Evolutionary conservation across 805 yeast species (phyloP).

Genomic region (Candida boleticola): DNA sequence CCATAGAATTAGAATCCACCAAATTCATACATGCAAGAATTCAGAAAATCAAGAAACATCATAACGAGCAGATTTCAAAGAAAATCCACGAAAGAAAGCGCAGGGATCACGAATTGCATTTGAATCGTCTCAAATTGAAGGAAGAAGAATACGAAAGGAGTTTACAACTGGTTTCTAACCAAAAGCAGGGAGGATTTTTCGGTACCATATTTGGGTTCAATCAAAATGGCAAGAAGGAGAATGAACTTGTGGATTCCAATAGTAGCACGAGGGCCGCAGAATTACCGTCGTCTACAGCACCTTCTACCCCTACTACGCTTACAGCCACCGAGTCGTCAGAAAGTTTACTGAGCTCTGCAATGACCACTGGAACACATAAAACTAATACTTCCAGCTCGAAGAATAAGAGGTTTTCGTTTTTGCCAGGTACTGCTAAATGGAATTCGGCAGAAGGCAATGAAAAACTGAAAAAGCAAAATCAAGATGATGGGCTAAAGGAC

Average conservation of each 20-base stretch:
- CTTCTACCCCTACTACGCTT: neutral
- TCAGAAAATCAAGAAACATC: conserved; percentile 36
- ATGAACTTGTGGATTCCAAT: neutral
- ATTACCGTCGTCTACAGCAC: neutral
- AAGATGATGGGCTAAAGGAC: too few species aligned
- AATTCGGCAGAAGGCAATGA: neutral
- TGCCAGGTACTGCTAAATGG: neutral
- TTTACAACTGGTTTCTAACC: neutral
- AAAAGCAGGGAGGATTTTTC: conserved; percentile 5
- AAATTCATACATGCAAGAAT: conserved; percentile 38
- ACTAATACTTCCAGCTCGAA: neutral
- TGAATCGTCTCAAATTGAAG: conserved; percentile 31
- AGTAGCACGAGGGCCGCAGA: neutral
- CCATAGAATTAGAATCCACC: conserved; percentile 36
- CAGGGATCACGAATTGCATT: conserved; percentile 37
- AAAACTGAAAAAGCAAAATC: neutral
- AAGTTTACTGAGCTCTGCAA: neutral
- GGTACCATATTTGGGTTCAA: conserved; percentile 5
- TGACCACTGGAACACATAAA: neutral
- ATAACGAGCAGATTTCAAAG: conserved; percentile 33
- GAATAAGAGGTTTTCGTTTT: conserved; percentile 3
- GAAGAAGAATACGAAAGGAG: conserved; percentile 37
- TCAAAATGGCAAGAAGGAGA: conserved; percentile 1
- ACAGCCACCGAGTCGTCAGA: neutral
- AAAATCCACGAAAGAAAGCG: conserved; percentile 38